Evolutionary conservation across 805 yeast species (phyloP).

Genomic region (Isabelozyma gotoi): DNA sequence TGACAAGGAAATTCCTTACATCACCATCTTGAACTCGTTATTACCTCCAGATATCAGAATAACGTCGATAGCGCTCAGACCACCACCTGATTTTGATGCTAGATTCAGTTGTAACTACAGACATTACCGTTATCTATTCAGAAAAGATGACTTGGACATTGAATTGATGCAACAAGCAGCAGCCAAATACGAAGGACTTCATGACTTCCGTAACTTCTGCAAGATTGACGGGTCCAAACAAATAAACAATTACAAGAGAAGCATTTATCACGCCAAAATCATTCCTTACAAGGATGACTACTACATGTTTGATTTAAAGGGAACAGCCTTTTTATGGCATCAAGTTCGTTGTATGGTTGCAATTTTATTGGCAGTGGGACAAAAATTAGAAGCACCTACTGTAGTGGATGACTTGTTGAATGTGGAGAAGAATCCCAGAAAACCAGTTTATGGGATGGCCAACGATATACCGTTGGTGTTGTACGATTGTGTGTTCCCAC

Average conservation of each 20-base stretch:
- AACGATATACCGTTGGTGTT: constrained; percentile 83
- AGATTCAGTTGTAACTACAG: constrained; percentile 85
- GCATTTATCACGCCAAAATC: constrained; percentile 55
- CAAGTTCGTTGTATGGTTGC: constrained; percentile 97
- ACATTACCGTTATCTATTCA: constrained; percentile 83
- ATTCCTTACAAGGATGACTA: constrained; percentile 40
- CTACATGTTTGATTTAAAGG: constrained; percentile 74
- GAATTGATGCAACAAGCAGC: constrained; percentile 72
- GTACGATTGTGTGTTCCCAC: constrained; percentile 77
- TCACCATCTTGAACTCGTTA: constrained; percentile 69
- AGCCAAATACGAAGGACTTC: constrained; percentile 59
- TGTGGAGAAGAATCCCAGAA: constrained; percentile 52
- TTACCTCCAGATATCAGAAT: constrained; percentile 80
- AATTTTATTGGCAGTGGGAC: constrained; percentile 76
- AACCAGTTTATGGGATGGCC: constrained; percentile 87
- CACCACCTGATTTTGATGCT: constrained; percentile 84
- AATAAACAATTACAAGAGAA: constrained; percentile 73
- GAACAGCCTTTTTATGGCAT: constrained; percentile 95
- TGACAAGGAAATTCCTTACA: constrained; percentile 69
- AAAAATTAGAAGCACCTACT: constrained; percentile 60
- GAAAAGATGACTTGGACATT: constrained; percentile 55
- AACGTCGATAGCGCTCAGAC: constrained; percentile 80
- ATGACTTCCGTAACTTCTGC: constrained; percentile 94
- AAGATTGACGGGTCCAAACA: constrained; percentile 94
- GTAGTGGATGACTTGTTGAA: constrained; percentile 62